Evolutionary conservation across 2,329 filamentous ascomycete species (phyloP).

Genomic region (Epichloe glyceriae): DNA sequence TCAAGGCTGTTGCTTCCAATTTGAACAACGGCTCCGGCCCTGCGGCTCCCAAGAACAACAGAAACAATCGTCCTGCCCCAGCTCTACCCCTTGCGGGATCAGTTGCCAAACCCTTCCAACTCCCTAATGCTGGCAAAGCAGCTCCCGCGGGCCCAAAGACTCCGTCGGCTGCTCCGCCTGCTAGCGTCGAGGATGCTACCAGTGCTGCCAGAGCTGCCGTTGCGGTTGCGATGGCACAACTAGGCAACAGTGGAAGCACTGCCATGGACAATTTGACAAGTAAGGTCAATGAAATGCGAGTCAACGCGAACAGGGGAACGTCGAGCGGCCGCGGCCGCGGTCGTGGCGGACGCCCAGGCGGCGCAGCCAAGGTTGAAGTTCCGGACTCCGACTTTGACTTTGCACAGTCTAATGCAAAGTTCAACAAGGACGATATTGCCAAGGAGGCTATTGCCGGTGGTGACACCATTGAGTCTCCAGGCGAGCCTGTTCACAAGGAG

Average conservation of each 20-base stretch:
- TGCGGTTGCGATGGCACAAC: conserved; percentile 67
- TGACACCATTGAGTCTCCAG: conserved; percentile 42
- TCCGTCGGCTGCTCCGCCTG: conserved; percentile 21
- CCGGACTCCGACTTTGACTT: conserved; percentile 91
- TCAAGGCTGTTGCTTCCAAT: conserved; percentile 31
- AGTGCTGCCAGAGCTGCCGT: conserved; percentile 64
- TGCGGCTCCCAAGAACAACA: conserved; percentile 19
- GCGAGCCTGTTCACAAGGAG: conserved; percentile 24
- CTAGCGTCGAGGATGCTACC: conserved; percentile 51
- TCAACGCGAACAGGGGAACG: conserved; percentile 41
- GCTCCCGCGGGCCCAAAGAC: conserved; percentile 23
- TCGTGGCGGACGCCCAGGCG: conserved; percentile 30
- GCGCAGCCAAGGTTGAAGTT: conserved; percentile 63
- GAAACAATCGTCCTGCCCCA: conserved; percentile 43
- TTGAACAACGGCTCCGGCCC: conserved; percentile 25
- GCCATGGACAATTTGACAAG: conserved; percentile 59
- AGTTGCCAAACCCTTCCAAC: conserved; percentile 24
- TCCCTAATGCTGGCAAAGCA: conserved; percentile 16
- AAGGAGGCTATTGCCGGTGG: conserved; percentile 83
- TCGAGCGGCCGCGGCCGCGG: conserved; percentile 37
- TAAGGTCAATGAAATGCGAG: conserved; percentile 66
- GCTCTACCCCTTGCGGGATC: conserved; percentile 50
- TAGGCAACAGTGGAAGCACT: conserved; percentile 33
- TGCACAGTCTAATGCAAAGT: conserved; percentile 39
- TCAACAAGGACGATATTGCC: conserved; percentile 44